A percentile compares a stretch with the other conserved stretches of the same genome.
Evolutionary conservation across 306 rosid species (phyloP).

Genomic region (Benincasa hispida): DNA sequence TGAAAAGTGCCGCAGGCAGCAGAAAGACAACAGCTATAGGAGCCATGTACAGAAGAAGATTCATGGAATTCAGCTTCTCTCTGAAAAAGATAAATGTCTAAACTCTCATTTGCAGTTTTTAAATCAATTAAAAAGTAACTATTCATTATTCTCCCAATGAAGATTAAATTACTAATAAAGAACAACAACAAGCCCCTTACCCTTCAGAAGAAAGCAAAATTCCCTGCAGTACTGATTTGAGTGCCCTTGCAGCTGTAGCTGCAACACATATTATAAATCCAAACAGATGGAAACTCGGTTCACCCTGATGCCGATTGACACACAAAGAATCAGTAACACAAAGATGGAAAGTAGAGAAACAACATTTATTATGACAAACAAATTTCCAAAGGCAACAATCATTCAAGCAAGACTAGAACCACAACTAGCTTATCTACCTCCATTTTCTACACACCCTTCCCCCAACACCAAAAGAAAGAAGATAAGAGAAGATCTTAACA

Average conservation of each 20-base stretch:
- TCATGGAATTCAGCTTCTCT: conserved; percentile 99
- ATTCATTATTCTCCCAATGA: not conserved
- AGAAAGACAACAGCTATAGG: conserved; percentile 97
- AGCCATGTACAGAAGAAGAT: conserved; percentile 98
- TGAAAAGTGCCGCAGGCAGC: conserved; percentile 90
- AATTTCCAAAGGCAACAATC: not conserved
- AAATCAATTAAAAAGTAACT: conserved; percentile 8
- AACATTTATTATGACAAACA: not conserved
- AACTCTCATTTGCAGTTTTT: not conserved
- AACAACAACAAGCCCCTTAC: conserved; percentile 23
- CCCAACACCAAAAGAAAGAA: not conserved
- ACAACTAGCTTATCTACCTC: not conserved
- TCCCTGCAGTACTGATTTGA: conserved; percentile 90
- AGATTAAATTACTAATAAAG: not conserved
- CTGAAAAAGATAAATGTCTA: conserved; percentile 19
- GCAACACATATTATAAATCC: conserved; percentile 88
- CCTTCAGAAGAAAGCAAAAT: conserved; percentile 97
- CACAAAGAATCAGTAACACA: not conserved
- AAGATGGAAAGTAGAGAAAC: not conserved
- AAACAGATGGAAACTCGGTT: conserved; percentile 97
- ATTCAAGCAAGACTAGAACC: not conserved
- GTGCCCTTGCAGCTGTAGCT: conserved; percentile 97
- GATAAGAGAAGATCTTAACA: not conserved
- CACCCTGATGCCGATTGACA: conserved; percentile 52
- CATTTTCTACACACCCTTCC: not conserved